These are phyloP conservation scores for Fraxinus ornus DNA, from an alignment of 305 asterid species.

Conservation along the genomic window DNA sequence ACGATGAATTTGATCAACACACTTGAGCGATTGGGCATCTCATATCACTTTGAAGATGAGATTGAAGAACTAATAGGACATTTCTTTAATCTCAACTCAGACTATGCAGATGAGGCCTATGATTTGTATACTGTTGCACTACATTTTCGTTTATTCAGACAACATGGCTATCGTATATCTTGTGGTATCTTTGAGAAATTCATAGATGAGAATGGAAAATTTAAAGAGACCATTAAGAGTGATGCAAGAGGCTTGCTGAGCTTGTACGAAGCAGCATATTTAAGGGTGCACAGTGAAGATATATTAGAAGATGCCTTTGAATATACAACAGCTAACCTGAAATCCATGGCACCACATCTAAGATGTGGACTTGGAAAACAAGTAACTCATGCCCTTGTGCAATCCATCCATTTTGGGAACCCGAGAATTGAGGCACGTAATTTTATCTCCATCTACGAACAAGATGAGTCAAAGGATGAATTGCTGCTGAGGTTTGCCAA, in stretches of 20 bases:
- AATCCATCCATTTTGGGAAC: background rate
- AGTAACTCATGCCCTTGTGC: background rate
- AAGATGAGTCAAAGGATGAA: background rate
- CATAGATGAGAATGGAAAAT: background rate
- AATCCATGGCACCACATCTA: background rate
- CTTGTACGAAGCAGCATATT: constrained; percentile 31
- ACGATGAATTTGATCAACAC: background rate
- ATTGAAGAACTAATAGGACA: background rate
- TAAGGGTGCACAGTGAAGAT: constrained; percentile 29
- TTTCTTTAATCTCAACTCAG: background rate
- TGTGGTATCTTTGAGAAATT: constrained; percentile 22
- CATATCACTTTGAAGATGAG: background rate
- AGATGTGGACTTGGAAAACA: background rate
- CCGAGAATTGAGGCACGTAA: background rate
- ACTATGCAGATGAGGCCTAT: background rate
- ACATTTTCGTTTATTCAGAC: background rate
- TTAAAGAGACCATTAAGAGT: background rate
- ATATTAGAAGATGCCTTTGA: constrained; percentile 29
- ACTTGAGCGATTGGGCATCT: background rate
- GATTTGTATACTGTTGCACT: background rate
- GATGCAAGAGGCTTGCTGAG: constrained; percentile 28
- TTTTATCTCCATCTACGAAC: background rate
- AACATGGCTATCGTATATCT: background rate
- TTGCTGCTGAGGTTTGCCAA: constrained; percentile 26
- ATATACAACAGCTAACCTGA: constrained; percentile 16